Evolutionary conservation across 2,329 filamentous ascomycete genomes (phyloP), one percentile per base, ranked within the genome.

Genomic region (Aspergillus neotritici): DNA sequence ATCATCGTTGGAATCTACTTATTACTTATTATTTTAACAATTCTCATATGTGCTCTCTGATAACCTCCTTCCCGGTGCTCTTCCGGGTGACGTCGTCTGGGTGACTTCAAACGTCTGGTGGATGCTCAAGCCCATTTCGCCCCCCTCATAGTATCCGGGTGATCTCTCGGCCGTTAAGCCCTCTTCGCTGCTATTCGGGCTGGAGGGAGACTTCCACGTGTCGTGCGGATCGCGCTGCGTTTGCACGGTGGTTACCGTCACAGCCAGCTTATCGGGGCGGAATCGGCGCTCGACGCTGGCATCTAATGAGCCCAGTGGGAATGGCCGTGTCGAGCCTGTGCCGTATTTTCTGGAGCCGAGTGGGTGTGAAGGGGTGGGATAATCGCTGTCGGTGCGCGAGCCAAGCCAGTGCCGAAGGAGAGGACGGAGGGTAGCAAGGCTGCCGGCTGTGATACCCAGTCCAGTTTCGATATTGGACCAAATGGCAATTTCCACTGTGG

Each of bases 351-450:
- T 25, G 7, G 21, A 25, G 7, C 7, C 21, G 51, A 54, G 9
- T 21, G 38, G 1, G 46, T 44, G 3, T 55, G 55, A 16, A 57
- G 55, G 53, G 6, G 52, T 44, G 3, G 49, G 43, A 42, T 58
- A 55, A 4, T 52, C 40, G n/a, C 41, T 44, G 25, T 52, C 50
- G 25, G 49, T 36, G 29, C 34, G 36, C 3, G 54, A 52, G 12
- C 59, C 55, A 10, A 55, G 49, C 35, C 58, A 50, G 30, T 63
- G 29, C 13, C 62, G 69, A 8, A 76, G 57, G 0, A 77, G 64
- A 0, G 74, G 74, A 2, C 72, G 68, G 1, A 76, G 62, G 0
- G 71, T 74, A 9, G 72, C 72, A 11, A 75, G 63, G 48, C 65
- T 70, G 4, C 66, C 71, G 8, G 74, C 73, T 4, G 64, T 65